Conservation (phyloP, 176 grass and related monocot species). For the Calamus simplicifolius region DNA sequence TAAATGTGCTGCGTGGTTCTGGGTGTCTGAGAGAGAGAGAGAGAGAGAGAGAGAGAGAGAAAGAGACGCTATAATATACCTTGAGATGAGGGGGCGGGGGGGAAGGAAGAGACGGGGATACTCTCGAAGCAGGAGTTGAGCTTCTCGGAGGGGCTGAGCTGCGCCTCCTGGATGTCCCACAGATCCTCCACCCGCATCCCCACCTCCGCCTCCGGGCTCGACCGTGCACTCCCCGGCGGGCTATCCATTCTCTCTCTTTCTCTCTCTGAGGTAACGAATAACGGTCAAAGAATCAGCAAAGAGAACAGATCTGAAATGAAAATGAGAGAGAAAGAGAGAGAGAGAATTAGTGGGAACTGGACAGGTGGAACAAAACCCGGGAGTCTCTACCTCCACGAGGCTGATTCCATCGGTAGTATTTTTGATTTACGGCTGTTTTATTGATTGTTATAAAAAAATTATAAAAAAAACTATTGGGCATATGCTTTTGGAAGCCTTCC, state of each 20-base stretch:
- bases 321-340: not conserved
- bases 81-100: slow-evolving; percentile 2
- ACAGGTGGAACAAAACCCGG: slow-evolving; percentile 17
- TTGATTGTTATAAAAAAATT: too few relatives aligned
- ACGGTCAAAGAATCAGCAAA: not conserved
- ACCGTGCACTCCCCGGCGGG: slow-evolving; percentile 6
- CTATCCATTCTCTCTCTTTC: slow-evolving; percentile 4
- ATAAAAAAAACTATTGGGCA: too few relatives aligned
- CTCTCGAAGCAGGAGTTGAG: slow-evolving; percentile 21
- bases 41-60: too few relatives aligned
- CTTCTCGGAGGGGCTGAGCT: slow-evolving; percentile 21
- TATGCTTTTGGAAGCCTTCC: too few relatives aligned
- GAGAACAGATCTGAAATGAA: not conserved
- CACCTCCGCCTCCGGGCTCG: slow-evolving; percentile 20
- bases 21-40: too few relatives aligned
- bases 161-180: slow-evolving; percentile 17
- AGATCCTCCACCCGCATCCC: slow-evolving; percentile 13
- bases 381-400: too few relatives aligned
- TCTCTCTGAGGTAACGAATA: not conserved
- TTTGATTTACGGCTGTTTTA: too few relatives aligned
- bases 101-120: slow-evolving; percentile 10
- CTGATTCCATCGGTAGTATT: too few relatives aligned
- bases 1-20: too few relatives aligned
- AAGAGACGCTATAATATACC: not conserved
- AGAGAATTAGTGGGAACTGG: not conserved